Base-by-base conservation (phyloP, 2,329 filamentous ascomycete species). In the Arachnopeziza araneosa region DNA sequence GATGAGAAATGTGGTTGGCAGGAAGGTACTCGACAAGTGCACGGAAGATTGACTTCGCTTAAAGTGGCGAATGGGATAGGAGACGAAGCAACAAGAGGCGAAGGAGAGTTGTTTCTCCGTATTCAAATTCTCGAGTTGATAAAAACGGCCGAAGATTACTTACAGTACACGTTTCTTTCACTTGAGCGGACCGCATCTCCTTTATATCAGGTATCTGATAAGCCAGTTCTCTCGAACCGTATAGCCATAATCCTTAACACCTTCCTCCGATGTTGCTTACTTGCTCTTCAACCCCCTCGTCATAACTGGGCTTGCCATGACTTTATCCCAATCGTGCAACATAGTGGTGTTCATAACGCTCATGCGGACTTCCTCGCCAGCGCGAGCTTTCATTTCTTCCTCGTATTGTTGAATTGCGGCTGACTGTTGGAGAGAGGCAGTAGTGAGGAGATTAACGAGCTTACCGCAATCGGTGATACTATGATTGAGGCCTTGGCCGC, bases 401-500 rank as follows among this genome's bases (percentile, higher is more conserved):
- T 81, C 78, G 61, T 78, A 80, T 1, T 61, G 68, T 1, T 63
- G 65, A 22, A 80, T 72, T 44, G 36, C 36, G 0, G 70, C 61
- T 52, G 21, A 76, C 62, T 1, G 70, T 66, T 63, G 73, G 68
- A 56, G 24, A 12, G n/a, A 2, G n/a, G 56, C 24, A 1, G 17
- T 55, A 14, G 55, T 58, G 6, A 68, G 51, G 1, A 52, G 36
- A 10, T 62, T 52, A 49, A 74, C 69, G 9, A 80, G 61, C 59
- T 75, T 74, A 1, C 70, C 72, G 4, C 74, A 76, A 60, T 80
- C 79, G 1, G 73, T 73, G 10, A 80, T 69, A 2, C 74, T 74
- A 60, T 80, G 78, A 61, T 80, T 80, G n/a, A 80, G 71, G 0
- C 77, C 78, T 66, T 81, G 78, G 0, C 78, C 78, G 23, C 78